phyloP scores from a whole-genome alignment of 768 basidiomycete species.

The Naganishia onofrii region DNA sequence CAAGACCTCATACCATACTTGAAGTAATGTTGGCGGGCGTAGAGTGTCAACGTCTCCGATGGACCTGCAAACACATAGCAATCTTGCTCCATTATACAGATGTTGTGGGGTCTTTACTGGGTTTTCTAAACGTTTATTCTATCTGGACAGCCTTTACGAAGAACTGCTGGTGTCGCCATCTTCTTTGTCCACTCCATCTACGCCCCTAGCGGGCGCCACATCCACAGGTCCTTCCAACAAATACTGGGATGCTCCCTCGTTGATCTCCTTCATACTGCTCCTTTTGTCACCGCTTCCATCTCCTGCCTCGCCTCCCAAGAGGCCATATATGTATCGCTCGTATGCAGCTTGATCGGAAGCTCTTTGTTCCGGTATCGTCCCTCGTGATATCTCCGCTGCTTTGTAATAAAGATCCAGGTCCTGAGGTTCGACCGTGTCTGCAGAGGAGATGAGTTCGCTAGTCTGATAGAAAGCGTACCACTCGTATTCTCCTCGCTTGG shows the following conservation, averaged over 20 bases:
- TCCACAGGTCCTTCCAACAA: neutral
- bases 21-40: too few species aligned
- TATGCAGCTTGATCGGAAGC: slow-evolving; percentile 19
- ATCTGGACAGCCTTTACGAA: neutral
- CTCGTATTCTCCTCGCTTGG: slow-evolving; percentile 70
- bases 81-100: too few species aligned
- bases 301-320: neutral
- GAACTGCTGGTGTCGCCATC: neutral
- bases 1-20: too few species aligned
- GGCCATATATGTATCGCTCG: slow-evolving; percentile 6
- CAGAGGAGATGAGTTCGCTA: slow-evolving; percentile 39
- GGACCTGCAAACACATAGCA: too few species aligned
- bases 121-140: neutral
- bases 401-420: slow-evolving; percentile 46
- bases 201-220: neutral
- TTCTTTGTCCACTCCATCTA: neutral
- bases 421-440: slow-evolving; percentile 44
- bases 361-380: slow-evolving; percentile 30
- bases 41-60: too few species aligned
- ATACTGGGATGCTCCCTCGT: neutral
- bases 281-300: neutral
- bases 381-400: slow-evolving; percentile 38
- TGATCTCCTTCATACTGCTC: too few species aligned
- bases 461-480: slow-evolving; percentile 57
- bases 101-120: neutral